Percentiles rank a stretch among this genome's conserved stretches.
Conservation (phyloP, 2,329 filamentous ascomycete genomes). For the Thelonectria rubi region DNA sequence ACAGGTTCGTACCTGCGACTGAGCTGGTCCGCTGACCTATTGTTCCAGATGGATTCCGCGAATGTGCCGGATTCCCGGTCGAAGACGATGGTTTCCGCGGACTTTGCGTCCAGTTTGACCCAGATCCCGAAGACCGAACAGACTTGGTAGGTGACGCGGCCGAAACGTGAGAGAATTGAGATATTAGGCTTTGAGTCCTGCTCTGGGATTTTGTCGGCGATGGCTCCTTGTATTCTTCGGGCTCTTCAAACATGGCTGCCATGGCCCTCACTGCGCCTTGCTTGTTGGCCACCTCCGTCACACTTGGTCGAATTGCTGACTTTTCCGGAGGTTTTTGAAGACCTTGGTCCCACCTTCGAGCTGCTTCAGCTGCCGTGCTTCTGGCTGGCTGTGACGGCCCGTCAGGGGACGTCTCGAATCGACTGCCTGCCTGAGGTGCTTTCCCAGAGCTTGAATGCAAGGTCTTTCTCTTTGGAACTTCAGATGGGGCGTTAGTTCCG, state of each 20-base stretch:
- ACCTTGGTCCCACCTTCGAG: constrained; percentile 9
- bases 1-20: constrained; percentile 17
- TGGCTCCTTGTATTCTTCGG: constrained; percentile 21
- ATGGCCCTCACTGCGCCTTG: constrained; percentile 57
- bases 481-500: background rate
- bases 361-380: background rate
- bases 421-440: background rate
- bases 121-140: constrained; percentile 21
- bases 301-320: constrained; percentile 24
- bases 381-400: background rate
- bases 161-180: constrained; percentile 29
- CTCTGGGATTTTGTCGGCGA: constrained; percentile 21
- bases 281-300: constrained; percentile 39
- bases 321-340: constrained; percentile 26
- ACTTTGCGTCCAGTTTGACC: constrained; percentile 21
- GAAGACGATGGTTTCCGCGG: constrained; percentile 13
- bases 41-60: constrained; percentile 15
- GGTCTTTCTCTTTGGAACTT: background rate
- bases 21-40: background rate
- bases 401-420: constrained; percentile 6
- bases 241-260: constrained; percentile 60
- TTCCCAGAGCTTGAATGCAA: background rate
- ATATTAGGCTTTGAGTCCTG: constrained; percentile 36
- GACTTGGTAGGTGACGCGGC: constrained; percentile 17
- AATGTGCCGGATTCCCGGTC: constrained; percentile 12